These are phyloP conservation scores for Penicillium concentricum DNA, from an alignment of 2,329 filamentous ascomycete genomes.

Conservation along the genomic window DNA sequence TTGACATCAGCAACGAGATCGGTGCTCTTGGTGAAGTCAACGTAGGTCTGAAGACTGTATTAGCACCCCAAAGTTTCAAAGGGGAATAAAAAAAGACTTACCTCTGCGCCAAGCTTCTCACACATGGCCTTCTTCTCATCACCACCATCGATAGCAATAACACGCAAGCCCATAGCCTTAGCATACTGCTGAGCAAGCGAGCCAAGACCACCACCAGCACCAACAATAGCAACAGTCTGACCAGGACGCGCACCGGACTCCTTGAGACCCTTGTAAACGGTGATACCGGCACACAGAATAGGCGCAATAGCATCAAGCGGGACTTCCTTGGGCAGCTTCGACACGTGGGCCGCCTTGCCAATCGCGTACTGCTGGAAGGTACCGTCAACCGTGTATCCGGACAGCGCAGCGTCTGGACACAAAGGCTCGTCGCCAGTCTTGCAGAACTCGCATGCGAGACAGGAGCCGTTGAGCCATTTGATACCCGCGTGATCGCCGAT, in stretches of 20 bases:
- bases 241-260: conserved; percentile 73
- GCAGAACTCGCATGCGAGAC: conserved; percentile 81
- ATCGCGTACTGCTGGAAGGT: conserved; percentile 91
- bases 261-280: conserved; percentile 89
- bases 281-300: conserved; percentile 80
- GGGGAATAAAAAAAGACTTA: background rate
- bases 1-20: conserved; percentile 84
- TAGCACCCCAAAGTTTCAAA: background rate
- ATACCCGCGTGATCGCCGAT: conserved; percentile 84
- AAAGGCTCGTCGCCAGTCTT: conserved; percentile 77
- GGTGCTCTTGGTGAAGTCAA: conserved; percentile 76
- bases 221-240: conserved; percentile 78
- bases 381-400: conserved; percentile 90
- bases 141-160: conserved; percentile 80
- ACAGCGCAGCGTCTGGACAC: conserved; percentile 71
- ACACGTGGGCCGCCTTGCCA: conserved; percentile 81
- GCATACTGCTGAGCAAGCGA: conserved; percentile 82
- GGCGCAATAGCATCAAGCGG: conserved; percentile 75
- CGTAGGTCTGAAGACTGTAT: conserved; percentile 52
- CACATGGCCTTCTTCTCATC: conserved; percentile 73
- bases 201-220: conserved; percentile 80
- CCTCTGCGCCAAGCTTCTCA: conserved; percentile 65
- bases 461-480: conserved; percentile 90
- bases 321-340: conserved; percentile 74
- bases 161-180: conserved; percentile 80